Base-by-base conservation (phyloP, 2,329 filamentous ascomycete species). In the Exserohilum turcica region DNA sequence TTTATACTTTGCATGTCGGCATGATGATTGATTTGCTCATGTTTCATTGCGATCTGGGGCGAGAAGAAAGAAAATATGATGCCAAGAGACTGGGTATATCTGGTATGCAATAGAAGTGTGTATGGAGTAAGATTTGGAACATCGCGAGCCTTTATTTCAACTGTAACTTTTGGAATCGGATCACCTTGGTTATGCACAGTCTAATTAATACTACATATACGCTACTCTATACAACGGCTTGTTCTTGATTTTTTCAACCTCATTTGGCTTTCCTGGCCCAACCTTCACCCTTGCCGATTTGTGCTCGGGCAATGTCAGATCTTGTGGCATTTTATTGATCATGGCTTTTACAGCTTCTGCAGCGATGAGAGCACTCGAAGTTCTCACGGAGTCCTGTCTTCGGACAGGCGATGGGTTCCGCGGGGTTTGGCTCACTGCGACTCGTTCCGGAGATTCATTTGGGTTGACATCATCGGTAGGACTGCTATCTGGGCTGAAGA, bases 151-250 rank as follows among this genome's bases (percentile, higher is more conserved):
- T n/a, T n/a, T n/a, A n/a, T n/a, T n/a, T n/a, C n/a, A n/a, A n/a
- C n/a, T n/a, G n/a, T n/a, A n/a, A n/a, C n/a, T n/a, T n/a, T n/a
- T n/a, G n/a, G n/a, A n/a, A n/a, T n/a, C n/a, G n/a, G n/a, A n/a
- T n/a, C n/a, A n/a, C n/a, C n/a, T n/a, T n/a, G n/a, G n/a, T n/a
- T n/a, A n/a, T n/a, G n/a, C n/a, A n/a, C n/a, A n/a, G n/a, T n/a
- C n/a, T n/a, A n/a, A n/a, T n/a, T n/a, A n/a, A 24, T 24, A 28
- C 55, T 54, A 66, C 16, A 68, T 28, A 21, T 47, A 37, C 29
- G 63, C 65, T 48, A 71, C 70, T 35, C 51, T 59, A 13, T 64
- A 64, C 33, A 71, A 51, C 12, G 66, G 67, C 32, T 70, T 70
- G 31, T 71, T 70, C 50, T 67, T 71, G 31, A 65, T 39, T 15